phyloP scores from a whole-genome alignment of 139 green algal species.

The Penium margaritaceum region DNA sequence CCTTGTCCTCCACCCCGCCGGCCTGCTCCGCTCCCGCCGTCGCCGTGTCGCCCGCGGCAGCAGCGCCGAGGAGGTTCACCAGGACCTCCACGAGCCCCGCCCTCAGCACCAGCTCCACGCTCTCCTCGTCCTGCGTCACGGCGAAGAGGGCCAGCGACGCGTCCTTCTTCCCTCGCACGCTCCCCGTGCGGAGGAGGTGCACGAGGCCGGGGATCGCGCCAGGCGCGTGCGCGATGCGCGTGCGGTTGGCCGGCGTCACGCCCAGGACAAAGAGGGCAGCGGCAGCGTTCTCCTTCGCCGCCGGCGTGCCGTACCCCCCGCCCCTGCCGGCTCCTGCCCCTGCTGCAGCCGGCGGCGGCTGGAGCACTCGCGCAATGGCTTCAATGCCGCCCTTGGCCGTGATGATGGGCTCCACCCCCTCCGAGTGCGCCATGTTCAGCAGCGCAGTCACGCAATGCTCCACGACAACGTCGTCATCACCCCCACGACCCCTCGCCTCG shows the following conservation, averaged over 20 bases:
- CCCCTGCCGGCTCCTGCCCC: no score
- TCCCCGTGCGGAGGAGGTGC: constrained; percentile 14
- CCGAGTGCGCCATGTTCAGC: constrained; percentile 27
- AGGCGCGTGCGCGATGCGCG: constrained; percentile 3
- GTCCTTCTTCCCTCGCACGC: constrained; percentile 24
- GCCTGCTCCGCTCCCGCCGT: no score
- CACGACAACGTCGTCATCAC: no score
- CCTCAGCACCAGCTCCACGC: background rate
- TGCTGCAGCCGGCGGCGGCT: no score
- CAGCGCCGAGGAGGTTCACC: background rate
- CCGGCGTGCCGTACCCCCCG: constrained; percentile 11
- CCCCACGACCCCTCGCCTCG: no score
- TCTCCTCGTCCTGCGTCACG: constrained; percentile 15
- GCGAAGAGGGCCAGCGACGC: constrained; percentile 30
- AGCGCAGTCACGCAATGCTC: constrained; percentile 30
- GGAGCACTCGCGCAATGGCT: constrained; percentile 21
- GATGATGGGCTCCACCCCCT: background rate
- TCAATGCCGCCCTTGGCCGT: constrained; percentile 14
- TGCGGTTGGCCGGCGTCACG: constrained; percentile 21
- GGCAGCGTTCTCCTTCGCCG: constrained; percentile 23
- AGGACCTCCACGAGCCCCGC: background rate
- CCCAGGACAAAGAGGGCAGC: constrained; percentile 41
- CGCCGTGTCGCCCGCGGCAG: background rate
- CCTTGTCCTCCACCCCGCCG: constrained; percentile 42
- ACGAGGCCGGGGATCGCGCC: constrained; percentile 29